Conservation (phyloP, 2,329 filamentous ascomycete genomes). For the Fusarium vanettenii region DNA sequence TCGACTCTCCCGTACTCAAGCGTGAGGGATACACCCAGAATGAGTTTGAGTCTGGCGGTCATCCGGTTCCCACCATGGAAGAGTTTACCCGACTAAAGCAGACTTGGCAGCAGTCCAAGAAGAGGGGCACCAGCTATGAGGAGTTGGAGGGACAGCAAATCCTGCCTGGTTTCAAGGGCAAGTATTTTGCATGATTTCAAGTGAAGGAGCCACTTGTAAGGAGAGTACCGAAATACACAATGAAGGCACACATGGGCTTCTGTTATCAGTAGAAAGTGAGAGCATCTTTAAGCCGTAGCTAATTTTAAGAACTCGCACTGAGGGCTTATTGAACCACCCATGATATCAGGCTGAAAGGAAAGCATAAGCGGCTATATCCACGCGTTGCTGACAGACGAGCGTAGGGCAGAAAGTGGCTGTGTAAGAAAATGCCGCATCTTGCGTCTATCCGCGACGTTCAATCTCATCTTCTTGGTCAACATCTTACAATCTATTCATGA, state of each 20-base stretch:
- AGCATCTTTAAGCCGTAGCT: neutral
- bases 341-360: neutral
- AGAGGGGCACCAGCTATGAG: slow-evolving; percentile 41
- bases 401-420: neutral
- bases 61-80: slow-evolving; percentile 50
- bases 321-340: neutral
- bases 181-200: slow-evolving; percentile 24
- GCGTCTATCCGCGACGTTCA: neutral
- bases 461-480: neutral
- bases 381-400: neutral
- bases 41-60: slow-evolving; percentile 50
- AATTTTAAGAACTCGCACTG: neutral
- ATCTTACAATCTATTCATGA: neutral
- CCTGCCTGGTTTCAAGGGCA: slow-evolving; percentile 49
- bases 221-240: neutral
- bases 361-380: neutral
- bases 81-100: slow-evolving; percentile 53
- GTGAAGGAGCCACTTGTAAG: neutral
- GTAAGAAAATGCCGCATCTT: neutral
- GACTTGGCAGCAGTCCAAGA: slow-evolving; percentile 50
- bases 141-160: slow-evolving; percentile 48
- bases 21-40: slow-evolving; percentile 49
- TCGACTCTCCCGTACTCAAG: slow-evolving; percentile 53
- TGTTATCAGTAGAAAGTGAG: neutral
- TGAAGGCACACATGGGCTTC: neutral